These are phyloP conservation scores for Eutrema salsugineum DNA, from an alignment of 441 rosid species.

Conservation along the genomic window DNA sequence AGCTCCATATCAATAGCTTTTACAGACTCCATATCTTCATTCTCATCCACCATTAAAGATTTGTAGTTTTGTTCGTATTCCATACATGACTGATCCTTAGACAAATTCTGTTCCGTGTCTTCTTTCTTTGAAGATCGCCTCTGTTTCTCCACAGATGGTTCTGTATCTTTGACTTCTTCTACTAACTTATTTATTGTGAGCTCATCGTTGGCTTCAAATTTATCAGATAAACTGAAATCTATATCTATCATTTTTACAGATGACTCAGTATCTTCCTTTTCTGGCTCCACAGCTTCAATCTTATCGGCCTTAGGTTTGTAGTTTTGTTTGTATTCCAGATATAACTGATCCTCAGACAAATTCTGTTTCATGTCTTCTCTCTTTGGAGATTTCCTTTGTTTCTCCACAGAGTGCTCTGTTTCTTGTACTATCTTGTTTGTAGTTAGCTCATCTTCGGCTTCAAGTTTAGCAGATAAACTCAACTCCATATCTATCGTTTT, in stretches of 20 bases:
- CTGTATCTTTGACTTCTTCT: neutral
- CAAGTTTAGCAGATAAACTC: slow-evolving; percentile 2
- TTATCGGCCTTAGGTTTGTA: neutral
- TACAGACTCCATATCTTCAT: neutral
- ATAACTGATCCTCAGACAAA: neutral
- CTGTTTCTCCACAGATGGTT: neutral
- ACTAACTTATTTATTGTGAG: neutral
- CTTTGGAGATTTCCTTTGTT: slow-evolving; percentile 2
- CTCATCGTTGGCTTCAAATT: neutral
- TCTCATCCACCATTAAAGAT: neutral
- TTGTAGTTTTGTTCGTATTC: neutral
- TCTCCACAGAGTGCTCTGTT: neutral
- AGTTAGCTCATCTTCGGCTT: neutral
- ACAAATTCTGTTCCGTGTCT: slow-evolving; percentile 18
- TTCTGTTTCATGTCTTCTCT: too few relatives aligned
- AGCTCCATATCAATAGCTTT: neutral
- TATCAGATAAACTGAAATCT: neutral
- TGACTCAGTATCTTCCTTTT: neutral
- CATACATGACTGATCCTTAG: neutral
- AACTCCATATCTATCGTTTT: neutral
- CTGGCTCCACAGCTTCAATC: neutral
- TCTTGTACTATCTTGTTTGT: neutral
- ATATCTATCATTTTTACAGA: neutral
- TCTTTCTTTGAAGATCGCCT: slow-evolving; percentile 13
- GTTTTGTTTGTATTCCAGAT: neutral